Conservation (phyloP, 352 stramenopile genomes). For the Phytophthora ramorum region DNA sequence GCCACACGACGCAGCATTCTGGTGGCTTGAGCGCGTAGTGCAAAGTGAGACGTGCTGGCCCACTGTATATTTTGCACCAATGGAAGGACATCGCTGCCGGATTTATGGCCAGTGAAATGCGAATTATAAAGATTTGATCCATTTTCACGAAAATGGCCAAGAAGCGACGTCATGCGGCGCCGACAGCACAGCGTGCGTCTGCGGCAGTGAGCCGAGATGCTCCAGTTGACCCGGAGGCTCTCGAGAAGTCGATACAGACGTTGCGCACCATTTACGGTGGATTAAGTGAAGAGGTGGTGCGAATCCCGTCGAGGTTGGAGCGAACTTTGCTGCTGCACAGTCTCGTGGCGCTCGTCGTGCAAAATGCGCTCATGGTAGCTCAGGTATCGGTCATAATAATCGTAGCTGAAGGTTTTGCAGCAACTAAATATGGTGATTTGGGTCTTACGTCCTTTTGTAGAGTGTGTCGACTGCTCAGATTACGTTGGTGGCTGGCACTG, state of each 20-base stretch:
- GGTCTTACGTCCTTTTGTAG: conserved; percentile 18
- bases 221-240: conserved; percentile 8
- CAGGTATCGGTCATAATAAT: conserved; percentile 30
- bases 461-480: conserved; percentile 38
- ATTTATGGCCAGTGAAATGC: conserved; percentile 14
- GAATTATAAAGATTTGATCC: conserved; percentile 1
- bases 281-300: conserved; percentile 24
- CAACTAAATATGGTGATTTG: neutral
- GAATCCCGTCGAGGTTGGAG: conserved; percentile 34
- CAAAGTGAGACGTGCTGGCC: conserved; percentile 11
- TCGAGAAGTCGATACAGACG: conserved; percentile 16
- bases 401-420: neutral
- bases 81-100: neutral
- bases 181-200: conserved; percentile 14
- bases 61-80: conserved; percentile 5
- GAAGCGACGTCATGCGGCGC: conserved; percentile 37
- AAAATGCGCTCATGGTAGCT: conserved; percentile 55
- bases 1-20: conserved; percentile 35
- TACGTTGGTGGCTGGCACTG: conserved; percentile 30
- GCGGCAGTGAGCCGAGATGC: conserved; percentile 8
- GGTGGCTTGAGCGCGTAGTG: conserved; percentile 9
- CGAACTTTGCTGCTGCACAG: conserved; percentile 46
- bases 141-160: conserved; percentile 39
- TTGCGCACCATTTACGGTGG: conserved; percentile 20
- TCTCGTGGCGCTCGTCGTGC: conserved; percentile 35